Percentiles rank a stretch among this genome's conserved stretches.
These are phyloP conservation scores for Tieghemostelium lacteum DNA, from an alignment of 78 protist genomes.

Conservation along the genomic window DNA sequence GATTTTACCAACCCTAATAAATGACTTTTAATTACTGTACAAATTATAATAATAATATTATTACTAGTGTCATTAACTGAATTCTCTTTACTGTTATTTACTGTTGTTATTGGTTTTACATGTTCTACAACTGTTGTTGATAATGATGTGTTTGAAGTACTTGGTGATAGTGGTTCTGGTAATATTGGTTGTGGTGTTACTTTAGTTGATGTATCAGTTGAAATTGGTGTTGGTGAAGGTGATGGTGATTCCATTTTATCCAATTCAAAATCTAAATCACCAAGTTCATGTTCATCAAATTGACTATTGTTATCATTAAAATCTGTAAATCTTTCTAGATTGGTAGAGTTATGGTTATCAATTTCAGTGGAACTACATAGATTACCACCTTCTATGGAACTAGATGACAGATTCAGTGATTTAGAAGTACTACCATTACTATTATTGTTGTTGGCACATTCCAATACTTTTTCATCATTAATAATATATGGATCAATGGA, in stretches of 20 bases:
- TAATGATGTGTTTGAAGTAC: not conserved
- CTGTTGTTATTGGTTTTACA: not conserved
- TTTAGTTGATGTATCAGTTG: not conserved
- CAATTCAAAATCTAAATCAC: not conserved
- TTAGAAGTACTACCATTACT: not conserved
- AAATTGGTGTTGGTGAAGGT: not conserved
- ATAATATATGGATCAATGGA: slow-evolving; percentile 34
- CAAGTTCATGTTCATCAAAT: not conserved
- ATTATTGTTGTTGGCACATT: not conserved
- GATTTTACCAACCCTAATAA: not conserved
- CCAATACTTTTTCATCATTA: not conserved
- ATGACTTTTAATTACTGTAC: not conserved
- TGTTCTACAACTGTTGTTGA: not conserved
- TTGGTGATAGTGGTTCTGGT: not conserved
- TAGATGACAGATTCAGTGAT: not conserved
- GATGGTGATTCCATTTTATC: not conserved
- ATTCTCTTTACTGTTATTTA: not conserved
- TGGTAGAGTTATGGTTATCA: not conserved
- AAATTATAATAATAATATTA: not conserved
- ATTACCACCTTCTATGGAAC: not conserved
- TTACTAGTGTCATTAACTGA: not conserved
- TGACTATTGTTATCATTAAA: not conserved
- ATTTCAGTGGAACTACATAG: not conserved
- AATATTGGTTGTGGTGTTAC: not conserved
- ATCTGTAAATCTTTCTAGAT: not conserved